Conservation (phyloP, 108 stramenopile genomes). For the Phaeodactylum tricornutum region DNA sequence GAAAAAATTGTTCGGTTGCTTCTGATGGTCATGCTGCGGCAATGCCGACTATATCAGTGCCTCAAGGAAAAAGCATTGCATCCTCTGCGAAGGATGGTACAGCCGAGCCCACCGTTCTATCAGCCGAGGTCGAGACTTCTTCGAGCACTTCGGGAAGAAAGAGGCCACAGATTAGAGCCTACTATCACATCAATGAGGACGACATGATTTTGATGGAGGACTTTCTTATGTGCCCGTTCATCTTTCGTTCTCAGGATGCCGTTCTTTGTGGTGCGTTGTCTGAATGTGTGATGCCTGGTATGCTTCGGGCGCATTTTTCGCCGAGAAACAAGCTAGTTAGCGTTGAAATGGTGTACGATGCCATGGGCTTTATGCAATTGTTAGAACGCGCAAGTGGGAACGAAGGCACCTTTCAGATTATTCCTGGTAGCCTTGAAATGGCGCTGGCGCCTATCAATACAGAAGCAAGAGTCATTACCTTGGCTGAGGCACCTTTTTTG, state of each 20-base stretch:
- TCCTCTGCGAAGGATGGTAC: not conserved
- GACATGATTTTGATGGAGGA: slow-evolving; percentile 70
- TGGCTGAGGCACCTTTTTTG: slow-evolving; percentile 45
- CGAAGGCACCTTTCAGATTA: slow-evolving; percentile 55
- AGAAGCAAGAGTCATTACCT: slow-evolving; percentile 77
- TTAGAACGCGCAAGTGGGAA: slow-evolving; percentile 68
- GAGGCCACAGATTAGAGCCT: slow-evolving; percentile 25
- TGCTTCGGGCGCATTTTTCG: slow-evolving; percentile 64
- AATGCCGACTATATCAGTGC: not conserved
- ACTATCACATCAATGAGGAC: slow-evolving; percentile 70
- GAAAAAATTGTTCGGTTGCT: slow-evolving; percentile 23
- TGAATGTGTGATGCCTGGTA: slow-evolving; percentile 73
- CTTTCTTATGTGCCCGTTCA: slow-evolving; percentile 74
- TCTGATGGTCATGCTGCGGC: not conserved
- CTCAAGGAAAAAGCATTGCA: not conserved
- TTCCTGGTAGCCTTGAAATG: slow-evolving; percentile 76
- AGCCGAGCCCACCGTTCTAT: not conserved
- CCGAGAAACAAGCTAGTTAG: slow-evolving; percentile 48
- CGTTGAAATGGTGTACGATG: slow-evolving; percentile 76
- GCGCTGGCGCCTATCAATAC: slow-evolving; percentile 46
- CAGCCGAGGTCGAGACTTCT: slow-evolving; percentile 1
- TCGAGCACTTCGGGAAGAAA: slow-evolving; percentile 1
- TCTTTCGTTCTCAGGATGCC: slow-evolving; percentile 68
- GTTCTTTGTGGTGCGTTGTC: slow-evolving; percentile 62
- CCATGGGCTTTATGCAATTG: slow-evolving; percentile 86